A percentile compares a stretch with the other conserved stretches of the same genome.
Conservation (phyloP, 1,284 basidiomycete genomes). For the Apiotrichum porosum region DNA sequence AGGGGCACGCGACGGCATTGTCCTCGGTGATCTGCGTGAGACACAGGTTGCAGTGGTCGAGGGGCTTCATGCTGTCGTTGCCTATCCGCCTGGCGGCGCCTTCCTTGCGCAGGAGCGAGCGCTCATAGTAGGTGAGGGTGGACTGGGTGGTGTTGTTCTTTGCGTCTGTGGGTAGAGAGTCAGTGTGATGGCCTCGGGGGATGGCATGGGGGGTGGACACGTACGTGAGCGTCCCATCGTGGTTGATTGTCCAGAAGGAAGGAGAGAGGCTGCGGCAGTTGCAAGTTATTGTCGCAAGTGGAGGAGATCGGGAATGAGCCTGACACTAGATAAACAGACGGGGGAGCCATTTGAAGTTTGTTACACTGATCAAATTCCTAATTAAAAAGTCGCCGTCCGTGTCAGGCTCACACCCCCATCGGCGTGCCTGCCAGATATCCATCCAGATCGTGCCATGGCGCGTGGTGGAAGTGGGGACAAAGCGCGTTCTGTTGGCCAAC, state of each 20-base stretch:
- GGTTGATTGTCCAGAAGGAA: neutral
- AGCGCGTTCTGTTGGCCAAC: too few species aligned
- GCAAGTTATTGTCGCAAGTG: too few species aligned
- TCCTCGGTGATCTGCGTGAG: conserved; percentile 65
- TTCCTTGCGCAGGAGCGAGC: conserved; percentile 39
- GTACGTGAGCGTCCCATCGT: conserved; percentile 20
- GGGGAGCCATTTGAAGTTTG: too few species aligned
- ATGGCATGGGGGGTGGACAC: neutral
- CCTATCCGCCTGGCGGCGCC: conserved; percentile 64
- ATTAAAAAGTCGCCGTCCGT: too few species aligned
- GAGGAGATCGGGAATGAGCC: neutral
- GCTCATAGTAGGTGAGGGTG: conserved; percentile 46
- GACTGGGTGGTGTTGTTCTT: conserved; percentile 47
- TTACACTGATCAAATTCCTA: too few species aligned
- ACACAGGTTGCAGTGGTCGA: conserved; percentile 81
- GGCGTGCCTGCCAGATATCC: too few species aligned
- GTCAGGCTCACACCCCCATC: too few species aligned
- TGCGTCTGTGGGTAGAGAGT: conserved; percentile 29
- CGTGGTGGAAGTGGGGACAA: too few species aligned
- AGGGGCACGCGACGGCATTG: conserved; percentile 65
- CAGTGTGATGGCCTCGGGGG: conserved; percentile 3
- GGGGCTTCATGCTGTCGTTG: conserved; percentile 80
- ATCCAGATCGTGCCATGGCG: too few species aligned
- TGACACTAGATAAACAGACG: too few species aligned
- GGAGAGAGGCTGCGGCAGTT: neutral